Base-by-base conservation (phyloP, 2,329 filamentous ascomycete genomes). In the Talaromyces piceae region DNA sequence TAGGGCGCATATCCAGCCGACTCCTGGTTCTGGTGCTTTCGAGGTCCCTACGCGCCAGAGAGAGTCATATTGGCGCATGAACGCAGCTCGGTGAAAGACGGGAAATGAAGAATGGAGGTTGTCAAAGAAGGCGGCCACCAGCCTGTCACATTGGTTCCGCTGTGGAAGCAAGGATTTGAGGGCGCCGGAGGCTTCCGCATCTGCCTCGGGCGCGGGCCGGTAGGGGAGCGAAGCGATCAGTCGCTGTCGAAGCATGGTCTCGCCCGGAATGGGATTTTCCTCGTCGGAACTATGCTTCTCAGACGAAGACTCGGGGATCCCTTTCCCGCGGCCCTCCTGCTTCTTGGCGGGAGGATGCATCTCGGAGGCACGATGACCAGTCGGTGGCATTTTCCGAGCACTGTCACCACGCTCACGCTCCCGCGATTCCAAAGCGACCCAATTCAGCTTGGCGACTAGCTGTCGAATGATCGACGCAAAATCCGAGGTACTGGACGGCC, bases 101-200 rank as follows among this genome's bases (percentile, higher is more conserved):
- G 65, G 66, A 46, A 68, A 69, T 50, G 69, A 63, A 5, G 64
- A 58, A 46, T 71, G 68, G 1, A 68, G 62, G 3, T 63, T 58
- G 33, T 65, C 63, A 25, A 71, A 70, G 48, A 67, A 71, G 0
- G 65, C 63, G 9, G 62, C 57, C 2, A 70, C 57, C n/a, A 71
- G 54, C 1, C 53, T 45, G 11, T 71, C 66, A 1, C 68, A 52
- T 1, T 46, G 18, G 18, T 16, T 47, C 41, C 18, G 45, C 5
- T 46, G 12, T 6, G 51, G 51, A 8, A 53, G 41, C 9, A 52
- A 30, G 30, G 48, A 28, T 31, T 33, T 39, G 22, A 52, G 16
- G 18, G 18, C 23, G 25, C 18, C 33, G 8, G n/a, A 39, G 22
- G 45, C 20, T 5, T 28, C 41, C 16, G 9, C 18, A 13, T 26